Percentiles rank a stretch among this genome's conserved stretches.
phyloP scores from a whole-genome alignment of 108 stramenopile genomes.

The Schizochytrium sp. region DNA sequence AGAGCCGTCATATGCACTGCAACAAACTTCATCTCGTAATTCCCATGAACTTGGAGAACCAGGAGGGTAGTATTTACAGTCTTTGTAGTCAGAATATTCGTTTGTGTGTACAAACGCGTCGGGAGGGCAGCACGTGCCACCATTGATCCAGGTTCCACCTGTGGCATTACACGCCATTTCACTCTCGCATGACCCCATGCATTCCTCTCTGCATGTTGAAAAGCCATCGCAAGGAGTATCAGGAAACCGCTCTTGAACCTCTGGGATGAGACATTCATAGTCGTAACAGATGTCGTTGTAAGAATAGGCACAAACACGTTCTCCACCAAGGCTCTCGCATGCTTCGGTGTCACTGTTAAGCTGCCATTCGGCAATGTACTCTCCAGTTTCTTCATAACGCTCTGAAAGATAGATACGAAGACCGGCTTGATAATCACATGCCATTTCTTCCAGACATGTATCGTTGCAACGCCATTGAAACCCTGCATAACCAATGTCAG shows the following conservation, averaged over 20 bases:
- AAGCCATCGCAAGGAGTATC: neutral
- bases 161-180: neutral
- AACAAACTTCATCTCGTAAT: neutral
- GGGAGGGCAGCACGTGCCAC: neutral
- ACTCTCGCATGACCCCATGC: neutral
- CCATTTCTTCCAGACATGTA: neutral
- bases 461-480: neutral
- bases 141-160: neutral
- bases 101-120: neutral
- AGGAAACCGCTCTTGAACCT: neutral
- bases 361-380: neutral
- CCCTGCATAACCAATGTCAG: slow-evolving; percentile 28
- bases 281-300: neutral
- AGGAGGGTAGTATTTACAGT: neutral
- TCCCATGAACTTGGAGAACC: neutral
- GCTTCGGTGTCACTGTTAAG: neutral
- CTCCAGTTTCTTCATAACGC: neutral
- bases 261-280: neutral
- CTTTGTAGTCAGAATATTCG: neutral
- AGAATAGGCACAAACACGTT: neutral
- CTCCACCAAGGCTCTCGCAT: neutral
- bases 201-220: neutral
- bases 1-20: neutral
- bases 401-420: neutral
- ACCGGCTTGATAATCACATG: neutral